Evolutionary conservation across 805 yeast genomes (phyloP).

Genomic region (Kluyveromyces starmeri): DNA sequence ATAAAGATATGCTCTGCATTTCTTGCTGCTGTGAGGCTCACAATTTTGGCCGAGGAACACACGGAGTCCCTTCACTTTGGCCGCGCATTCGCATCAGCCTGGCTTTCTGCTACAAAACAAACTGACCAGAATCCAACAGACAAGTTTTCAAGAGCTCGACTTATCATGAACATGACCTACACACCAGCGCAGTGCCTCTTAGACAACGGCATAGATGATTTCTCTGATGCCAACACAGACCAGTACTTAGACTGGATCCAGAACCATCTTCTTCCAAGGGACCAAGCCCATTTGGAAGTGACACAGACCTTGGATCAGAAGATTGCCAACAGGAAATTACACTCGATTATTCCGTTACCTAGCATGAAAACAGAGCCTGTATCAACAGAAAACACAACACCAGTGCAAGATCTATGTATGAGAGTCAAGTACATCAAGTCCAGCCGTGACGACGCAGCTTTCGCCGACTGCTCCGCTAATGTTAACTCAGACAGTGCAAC

Average conservation of each 20-base stretch:
- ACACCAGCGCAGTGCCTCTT: not conserved
- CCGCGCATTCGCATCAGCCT: not conserved
- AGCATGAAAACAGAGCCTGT: no score
- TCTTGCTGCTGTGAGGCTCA: slow-evolving; percentile 16
- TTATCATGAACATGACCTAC: slow-evolving; percentile 2
- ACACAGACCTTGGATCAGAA: slow-evolving; percentile 20
- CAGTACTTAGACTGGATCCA: slow-evolving; percentile 26
- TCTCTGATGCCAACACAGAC: slow-evolving; percentile 16
- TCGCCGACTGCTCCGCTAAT: not conserved
- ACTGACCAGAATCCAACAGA: not conserved
- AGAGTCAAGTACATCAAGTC: no score
- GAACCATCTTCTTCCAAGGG: slow-evolving; percentile 13
- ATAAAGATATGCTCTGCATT: slow-evolving; percentile 17
- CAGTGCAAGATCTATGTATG: no score
- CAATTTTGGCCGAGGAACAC: slow-evolving; percentile 12
- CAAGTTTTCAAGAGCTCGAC: not conserved
- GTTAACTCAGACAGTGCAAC: no score
- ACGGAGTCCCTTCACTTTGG: not conserved
- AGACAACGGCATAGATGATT: slow-evolving; percentile 9
- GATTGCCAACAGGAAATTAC: slow-evolving; percentile 24
- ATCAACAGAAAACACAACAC: no score
- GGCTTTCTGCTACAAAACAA: not conserved
- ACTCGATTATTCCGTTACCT: slow-evolving; percentile 22
- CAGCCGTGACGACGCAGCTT: no score
- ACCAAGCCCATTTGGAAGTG: slow-evolving; percentile 8